These are phyloP conservation scores for Solanum gandarillasii DNA, from an alignment of 257 asterid genomes.

Conservation along the genomic window DNA sequence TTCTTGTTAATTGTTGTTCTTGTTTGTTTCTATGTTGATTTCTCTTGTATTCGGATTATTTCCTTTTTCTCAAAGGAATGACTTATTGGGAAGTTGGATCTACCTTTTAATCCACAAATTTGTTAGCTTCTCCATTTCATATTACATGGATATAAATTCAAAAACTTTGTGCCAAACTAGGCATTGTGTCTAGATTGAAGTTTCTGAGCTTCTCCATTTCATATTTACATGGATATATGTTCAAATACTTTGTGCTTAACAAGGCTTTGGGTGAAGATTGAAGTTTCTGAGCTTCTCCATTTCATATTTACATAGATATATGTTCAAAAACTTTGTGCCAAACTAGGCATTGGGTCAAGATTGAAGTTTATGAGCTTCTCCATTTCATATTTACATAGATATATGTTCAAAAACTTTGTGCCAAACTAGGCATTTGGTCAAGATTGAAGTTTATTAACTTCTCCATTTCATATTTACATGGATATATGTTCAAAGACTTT, in stretches of 20 bases:
- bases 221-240: neutral
- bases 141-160: neutral
- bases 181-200: neutral
- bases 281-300: neutral
- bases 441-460: neutral
- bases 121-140: neutral
- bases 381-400: neutral
- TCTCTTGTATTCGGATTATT: neutral
- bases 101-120: neutral
- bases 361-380: neutral
- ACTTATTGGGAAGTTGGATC: neutral
- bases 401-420: neutral
- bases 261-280: neutral
- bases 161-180: neutral
- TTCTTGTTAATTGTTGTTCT: conserved; percentile 1
- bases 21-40: neutral
- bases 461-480: neutral
- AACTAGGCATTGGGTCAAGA: neutral
- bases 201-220: neutral
- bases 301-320: neutral
- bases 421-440: neutral
- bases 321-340: neutral
- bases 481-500: neutral
- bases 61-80: conserved; percentile 8
- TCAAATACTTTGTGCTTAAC: neutral